These are phyloP conservation scores for Candida awuae DNA, from an alignment of 805 yeast genomes.

Conservation along the genomic window DNA sequence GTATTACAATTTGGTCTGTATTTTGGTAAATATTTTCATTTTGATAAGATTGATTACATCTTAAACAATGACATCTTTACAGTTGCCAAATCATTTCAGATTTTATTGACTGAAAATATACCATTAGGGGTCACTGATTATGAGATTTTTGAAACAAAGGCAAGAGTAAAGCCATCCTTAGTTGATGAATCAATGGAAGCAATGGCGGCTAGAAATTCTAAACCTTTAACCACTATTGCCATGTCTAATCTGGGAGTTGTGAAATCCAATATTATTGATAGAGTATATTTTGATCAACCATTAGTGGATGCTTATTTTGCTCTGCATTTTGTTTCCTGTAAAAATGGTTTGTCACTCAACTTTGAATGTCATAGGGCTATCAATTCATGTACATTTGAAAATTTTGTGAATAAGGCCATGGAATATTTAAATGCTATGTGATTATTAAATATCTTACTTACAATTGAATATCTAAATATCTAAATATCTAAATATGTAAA, in stretches of 20 bases:
- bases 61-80: not conserved
- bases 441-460: no score
- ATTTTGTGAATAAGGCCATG: constrained; percentile 4
- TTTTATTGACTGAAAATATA: not conserved
- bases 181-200: constrained; percentile 1
- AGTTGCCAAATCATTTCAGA: constrained; percentile 6
- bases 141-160: constrained; percentile 4
- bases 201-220: constrained; percentile 3
- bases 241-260: constrained; percentile 12
- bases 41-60: not conserved
- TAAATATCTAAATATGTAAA: not conserved
- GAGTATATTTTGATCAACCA: constrained; percentile 12
- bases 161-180: not conserved
- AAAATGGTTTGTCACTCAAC: constrained; percentile 4
- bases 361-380: constrained; percentile 10
- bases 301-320: constrained; percentile 12
- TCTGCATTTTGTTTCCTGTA: constrained; percentile 6
- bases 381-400: not conserved
- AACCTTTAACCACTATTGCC: constrained; percentile 6
- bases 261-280: not conserved
- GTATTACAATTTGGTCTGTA: constrained; percentile 9
- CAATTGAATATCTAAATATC: not conserved
- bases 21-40: constrained; percentile 8
- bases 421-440: not conserved
- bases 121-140: constrained; percentile 1